These are phyloP conservation scores for Camelina hispida DNA, from an alignment of 345 rosid species.

Conservation along the genomic window DNA sequence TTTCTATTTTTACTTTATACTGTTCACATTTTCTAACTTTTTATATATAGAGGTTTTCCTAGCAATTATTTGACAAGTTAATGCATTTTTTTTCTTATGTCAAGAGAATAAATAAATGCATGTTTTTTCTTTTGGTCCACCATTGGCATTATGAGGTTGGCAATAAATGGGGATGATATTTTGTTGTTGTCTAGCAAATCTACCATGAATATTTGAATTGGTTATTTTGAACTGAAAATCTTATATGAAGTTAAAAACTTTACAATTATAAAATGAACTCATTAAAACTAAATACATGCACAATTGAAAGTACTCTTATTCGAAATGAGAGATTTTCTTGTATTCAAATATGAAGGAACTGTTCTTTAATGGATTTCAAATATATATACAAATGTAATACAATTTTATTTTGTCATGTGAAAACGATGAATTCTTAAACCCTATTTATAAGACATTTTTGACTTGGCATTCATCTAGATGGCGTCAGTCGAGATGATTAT, in stretches of 20 bases:
- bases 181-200: conserved; percentile 30
- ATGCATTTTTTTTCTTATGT: conserved; percentile 22
- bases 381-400: no score
- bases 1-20: conserved; percentile 29
- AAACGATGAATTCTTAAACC: neutral
- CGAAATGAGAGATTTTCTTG: neutral
- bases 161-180: conserved; percentile 46
- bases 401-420: neutral
- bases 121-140: conserved; percentile 42
- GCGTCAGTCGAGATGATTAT: neutral
- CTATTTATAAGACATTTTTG: neutral
- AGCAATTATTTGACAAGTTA: conserved; percentile 42
- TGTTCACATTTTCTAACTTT: conserved; percentile 34
- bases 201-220: conserved; percentile 20
- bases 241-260: no score
- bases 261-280: neutral
- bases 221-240: neutral
- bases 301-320: neutral
- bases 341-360: neutral
- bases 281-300: neutral
- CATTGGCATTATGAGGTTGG: conserved; percentile 47
- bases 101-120: conserved; percentile 35
- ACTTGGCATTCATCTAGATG: neutral
- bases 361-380: no score
- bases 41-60: conserved; percentile 7